phyloP scores from a whole-genome alignment of 2,329 filamentous ascomycete genomes.

The Cercospora brassicicola region DNA sequence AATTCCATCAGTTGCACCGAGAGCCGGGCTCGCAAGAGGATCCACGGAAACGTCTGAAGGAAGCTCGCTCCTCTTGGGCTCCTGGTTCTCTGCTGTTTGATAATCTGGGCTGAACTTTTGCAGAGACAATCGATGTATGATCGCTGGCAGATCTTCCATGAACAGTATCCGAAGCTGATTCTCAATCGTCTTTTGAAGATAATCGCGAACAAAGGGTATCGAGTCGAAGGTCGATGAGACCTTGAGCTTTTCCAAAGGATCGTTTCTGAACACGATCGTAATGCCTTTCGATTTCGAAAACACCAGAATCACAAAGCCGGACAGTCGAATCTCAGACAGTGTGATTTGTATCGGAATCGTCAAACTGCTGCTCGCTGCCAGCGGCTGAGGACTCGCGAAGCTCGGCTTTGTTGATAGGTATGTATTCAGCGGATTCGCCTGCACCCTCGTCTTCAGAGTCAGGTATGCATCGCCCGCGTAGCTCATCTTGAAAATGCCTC shows the following conservation, averaged over 20 bases:
- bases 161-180: slow-evolving; percentile 87
- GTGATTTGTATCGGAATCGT: slow-evolving; percentile 98
- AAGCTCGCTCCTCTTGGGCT: slow-evolving; percentile 51
- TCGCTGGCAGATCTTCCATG: slow-evolving; percentile 96
- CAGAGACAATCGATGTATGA: slow-evolving; percentile 88
- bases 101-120: slow-evolving; percentile 89
- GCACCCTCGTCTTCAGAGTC: slow-evolving; percentile 91
- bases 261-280: slow-evolving; percentile 95
- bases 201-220: slow-evolving; percentile 96
- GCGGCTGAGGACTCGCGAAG: slow-evolving; percentile 88
- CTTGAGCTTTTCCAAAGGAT: slow-evolving; percentile 94
- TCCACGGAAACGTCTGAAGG: slow-evolving; percentile 31
- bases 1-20: slow-evolving; percentile 65
- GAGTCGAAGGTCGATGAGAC: slow-evolving; percentile 99
- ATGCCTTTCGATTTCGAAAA: slow-evolving; percentile 97
- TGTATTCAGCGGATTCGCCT: slow-evolving; percentile 96
- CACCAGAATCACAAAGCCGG: slow-evolving; percentile 94
- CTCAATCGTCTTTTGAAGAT: slow-evolving; percentile 94
- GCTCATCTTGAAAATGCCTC: slow-evolving; percentile 99
- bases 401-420: slow-evolving; percentile 87
- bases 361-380: slow-evolving; percentile 86
- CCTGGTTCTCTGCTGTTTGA: slow-evolving; percentile 60
- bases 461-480: slow-evolving; percentile 94
- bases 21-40: slow-evolving; percentile 52
- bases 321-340: slow-evolving; percentile 89